These are phyloP conservation scores for Sphagnurus paluster DNA, from an alignment of 1,284 basidiomycete genomes.

Conservation along the genomic window DNA sequence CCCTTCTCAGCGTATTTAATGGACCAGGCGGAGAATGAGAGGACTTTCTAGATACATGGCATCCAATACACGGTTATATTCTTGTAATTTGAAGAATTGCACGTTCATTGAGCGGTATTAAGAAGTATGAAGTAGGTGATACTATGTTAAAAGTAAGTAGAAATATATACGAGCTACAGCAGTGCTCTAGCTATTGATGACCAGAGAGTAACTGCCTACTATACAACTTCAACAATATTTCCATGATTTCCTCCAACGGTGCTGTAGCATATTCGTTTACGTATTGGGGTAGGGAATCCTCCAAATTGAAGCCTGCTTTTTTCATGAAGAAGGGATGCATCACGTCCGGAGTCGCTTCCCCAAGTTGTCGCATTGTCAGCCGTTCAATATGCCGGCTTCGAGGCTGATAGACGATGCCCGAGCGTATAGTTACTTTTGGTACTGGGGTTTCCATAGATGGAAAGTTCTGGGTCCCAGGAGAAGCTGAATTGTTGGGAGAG, in stretches of 20 bases:
- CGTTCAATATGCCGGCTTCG: slow-evolving; percentile 66
- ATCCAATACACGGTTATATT: slow-evolving; percentile 4
- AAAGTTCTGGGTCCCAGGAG: slow-evolving; percentile 24
- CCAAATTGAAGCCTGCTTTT: slow-evolving; percentile 77
- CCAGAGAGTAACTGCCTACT: slow-evolving; percentile 65
- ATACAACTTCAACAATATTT: slow-evolving; percentile 77
- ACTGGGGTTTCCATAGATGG: slow-evolving; percentile 21
- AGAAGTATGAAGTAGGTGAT: background rate
- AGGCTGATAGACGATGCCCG: slow-evolving; percentile 50
- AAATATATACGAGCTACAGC: background rate
- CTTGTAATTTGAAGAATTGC: background rate
- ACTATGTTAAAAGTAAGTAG: background rate
- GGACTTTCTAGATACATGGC: slow-evolving; percentile 11
- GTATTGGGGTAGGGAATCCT: slow-evolving; percentile 80
- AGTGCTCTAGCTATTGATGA: slow-evolving; percentile 18
- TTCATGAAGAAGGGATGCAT: slow-evolving; percentile 88
- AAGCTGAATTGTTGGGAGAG: slow-evolving; percentile 10
- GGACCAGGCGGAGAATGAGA: slow-evolving; percentile 35
- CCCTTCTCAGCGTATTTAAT: slow-evolving; percentile 82
- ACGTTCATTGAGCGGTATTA: background rate
- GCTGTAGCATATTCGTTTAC: slow-evolving; percentile 85
- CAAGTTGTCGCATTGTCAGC: slow-evolving; percentile 79
- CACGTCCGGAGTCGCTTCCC: slow-evolving; percentile 85
- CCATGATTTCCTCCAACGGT: slow-evolving; percentile 85
- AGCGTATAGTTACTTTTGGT: slow-evolving; percentile 20